Percentiles rank a stretch among this genome's conserved stretches.
phyloP scores from a whole-genome alignment of 306 rosid genomes.

The Castanopsis chinensis region DNA sequence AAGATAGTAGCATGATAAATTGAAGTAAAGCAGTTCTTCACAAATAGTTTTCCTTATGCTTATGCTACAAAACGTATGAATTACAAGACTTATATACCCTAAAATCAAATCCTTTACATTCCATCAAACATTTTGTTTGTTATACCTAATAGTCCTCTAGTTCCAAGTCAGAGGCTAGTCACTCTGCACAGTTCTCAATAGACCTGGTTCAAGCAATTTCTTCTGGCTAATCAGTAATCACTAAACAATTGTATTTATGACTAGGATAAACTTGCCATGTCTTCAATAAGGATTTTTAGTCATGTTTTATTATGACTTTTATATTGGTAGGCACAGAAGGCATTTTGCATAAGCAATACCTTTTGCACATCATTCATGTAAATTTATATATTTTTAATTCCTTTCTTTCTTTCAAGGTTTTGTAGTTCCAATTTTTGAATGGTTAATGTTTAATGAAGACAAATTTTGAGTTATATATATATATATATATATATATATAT shows the following conservation, averaged over 20 bases:
- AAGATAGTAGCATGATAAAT: not conserved
- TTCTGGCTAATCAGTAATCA: not conserved
- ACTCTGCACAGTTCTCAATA: not conserved
- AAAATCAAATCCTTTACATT: not conserved
- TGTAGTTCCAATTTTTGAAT: slow-evolving; percentile 7
- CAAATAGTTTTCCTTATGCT: not conserved
- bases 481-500: no score
- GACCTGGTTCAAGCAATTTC: not conserved
- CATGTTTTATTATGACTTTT: not conserved
- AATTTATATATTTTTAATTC: not conserved
- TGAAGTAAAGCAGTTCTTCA: not conserved
- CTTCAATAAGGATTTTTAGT: not conserved
- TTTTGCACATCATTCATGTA: not conserved
- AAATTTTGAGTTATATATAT: slow-evolving; percentile 26
- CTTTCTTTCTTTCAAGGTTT: not conserved
- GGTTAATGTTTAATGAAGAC: slow-evolving; percentile 26
- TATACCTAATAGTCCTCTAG: not conserved
- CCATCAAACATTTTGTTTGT: not conserved
- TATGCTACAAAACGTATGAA: not conserved
- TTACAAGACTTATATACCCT: not conserved
- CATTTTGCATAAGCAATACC: not conserved
- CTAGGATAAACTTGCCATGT: not conserved
- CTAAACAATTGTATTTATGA: not conserved
- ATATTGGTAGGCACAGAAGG: not conserved
- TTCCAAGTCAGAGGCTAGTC: not conserved